Conservation (phyloP, 495 filamentous ascomycete species). For the Lophiotrema nucula region DNA sequence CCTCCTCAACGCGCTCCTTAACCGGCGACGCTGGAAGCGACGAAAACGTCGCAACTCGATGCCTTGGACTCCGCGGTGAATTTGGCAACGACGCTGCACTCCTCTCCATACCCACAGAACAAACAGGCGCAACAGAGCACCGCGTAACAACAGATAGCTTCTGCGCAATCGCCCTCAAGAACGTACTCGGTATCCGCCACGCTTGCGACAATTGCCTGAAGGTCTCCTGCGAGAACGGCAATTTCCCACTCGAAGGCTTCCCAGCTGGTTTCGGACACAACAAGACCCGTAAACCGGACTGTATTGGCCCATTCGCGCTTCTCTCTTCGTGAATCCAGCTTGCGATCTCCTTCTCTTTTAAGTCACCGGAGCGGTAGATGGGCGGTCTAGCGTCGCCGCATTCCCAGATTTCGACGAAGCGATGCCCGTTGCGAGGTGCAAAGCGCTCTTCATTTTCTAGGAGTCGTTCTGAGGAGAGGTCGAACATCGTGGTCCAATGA, state of each 20-base stretch:
- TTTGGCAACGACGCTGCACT: background rate
- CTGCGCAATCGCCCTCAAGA: constrained; percentile 11
- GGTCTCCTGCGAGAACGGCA: constrained; percentile 8
- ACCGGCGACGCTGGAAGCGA: background rate
- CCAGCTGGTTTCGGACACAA: constrained; percentile 15
- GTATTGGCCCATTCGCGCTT: constrained; percentile 6
- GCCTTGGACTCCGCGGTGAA: background rate
- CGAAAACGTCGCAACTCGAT: background rate
- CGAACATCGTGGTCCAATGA: constrained; percentile 12
- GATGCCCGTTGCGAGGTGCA: constrained; percentile 11
- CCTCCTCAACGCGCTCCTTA: background rate
- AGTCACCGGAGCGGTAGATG: constrained; percentile 11
- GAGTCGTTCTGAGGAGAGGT: constrained; percentile 13
- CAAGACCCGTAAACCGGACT: constrained; percentile 12
- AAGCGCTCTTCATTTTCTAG: constrained; percentile 7
- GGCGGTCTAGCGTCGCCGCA: constrained; percentile 1
- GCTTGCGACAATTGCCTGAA: background rate
- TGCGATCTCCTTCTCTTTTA: constrained; percentile 20
- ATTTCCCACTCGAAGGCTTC: constrained; percentile 19
- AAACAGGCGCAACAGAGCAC: constrained; percentile 2
- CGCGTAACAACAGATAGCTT: constrained; percentile 15
- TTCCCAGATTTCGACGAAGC: constrained; percentile 18
- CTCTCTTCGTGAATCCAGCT: constrained; percentile 12
- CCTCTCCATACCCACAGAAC: background rate
- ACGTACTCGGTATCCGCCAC: constrained; percentile 16